Base-by-base conservation (phyloP, 1,139 yeast genomes). In the Cylindricascospora bacillispora region DNA sequence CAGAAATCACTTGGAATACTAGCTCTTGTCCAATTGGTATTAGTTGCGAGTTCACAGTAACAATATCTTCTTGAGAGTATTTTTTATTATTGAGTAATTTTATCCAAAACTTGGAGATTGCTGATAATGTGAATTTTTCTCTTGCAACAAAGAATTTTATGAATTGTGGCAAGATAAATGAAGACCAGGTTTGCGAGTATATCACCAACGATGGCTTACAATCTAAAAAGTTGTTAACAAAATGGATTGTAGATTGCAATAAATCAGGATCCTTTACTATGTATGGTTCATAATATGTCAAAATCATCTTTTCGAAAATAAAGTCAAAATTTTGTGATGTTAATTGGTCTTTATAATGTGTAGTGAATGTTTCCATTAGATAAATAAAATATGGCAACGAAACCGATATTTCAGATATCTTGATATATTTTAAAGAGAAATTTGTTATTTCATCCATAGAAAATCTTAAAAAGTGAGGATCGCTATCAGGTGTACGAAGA, bases 21-120 rank as follows among this genome's bases (percentile, higher is more conserved):
- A 52, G 29, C 15, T 49, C 44, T 26, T 41, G 44, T 10, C 55
- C 50, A 17, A 44, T 29, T 10, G 44, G 25, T 10, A 29, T 16
- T n/a, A 54, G 34, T 24, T 44, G 43, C n/a, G 37, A 39, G 23
- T 55, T 54, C 0, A 69, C 45, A 1, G 39, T 34, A 2, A 55
- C 58, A 15, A 65, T 65, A 38, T 75, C 81, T 13, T 59, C 56
- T 15, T 57, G 52, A 3, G 59, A 56, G 3, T 81, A 81, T 37
- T 62, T 63, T 41, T 68, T 69, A 41, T 75, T 58, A 17, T 63
- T 56, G 2, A 80, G 45, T 9, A 78, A 49, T 18, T 63, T 60
- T 3, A 61, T 59, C 93, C 93, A 82, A 43, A 82, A 81, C 38
- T 67, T 65, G 32, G 70, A 62, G 0, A 71, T 62, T 0, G 83